A percentile compares a stretch with the other conserved stretches of the same genome.
Conservation (phyloP, 2,329 filamentous ascomycete species). For the Ceratocystis albifundus region DNA sequence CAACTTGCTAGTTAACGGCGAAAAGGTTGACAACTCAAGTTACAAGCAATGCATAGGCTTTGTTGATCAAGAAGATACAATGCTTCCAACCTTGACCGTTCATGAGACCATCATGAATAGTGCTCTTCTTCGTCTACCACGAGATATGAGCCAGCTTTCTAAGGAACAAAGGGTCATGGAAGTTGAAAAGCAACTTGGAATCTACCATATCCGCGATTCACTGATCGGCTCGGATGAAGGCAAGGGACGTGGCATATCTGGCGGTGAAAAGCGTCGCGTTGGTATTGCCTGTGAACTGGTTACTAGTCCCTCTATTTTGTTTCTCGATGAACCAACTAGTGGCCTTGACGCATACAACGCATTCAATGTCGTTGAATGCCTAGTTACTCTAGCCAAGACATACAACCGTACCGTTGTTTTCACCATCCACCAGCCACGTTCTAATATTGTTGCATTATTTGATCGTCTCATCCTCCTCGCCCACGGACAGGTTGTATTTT, state of each 20-base stretch:
- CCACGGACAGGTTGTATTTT: slow-evolving; percentile 82
- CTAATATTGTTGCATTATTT: slow-evolving; percentile 95
- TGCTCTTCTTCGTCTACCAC: slow-evolving; percentile 79
- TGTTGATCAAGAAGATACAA: slow-evolving; percentile 95
- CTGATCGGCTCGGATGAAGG: slow-evolving; percentile 94
- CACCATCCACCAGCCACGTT: slow-evolving; percentile 94
- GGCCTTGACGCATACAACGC: slow-evolving; percentile 94
- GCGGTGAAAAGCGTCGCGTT: slow-evolving; percentile 89
- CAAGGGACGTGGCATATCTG: slow-evolving; percentile 86
- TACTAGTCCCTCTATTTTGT: slow-evolving; percentile 91
- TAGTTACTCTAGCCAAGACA: slow-evolving; percentile 86
- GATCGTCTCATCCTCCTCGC: slow-evolving; percentile 87
- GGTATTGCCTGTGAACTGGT: slow-evolving; percentile 96
- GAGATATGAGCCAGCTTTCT: slow-evolving; percentile 73
- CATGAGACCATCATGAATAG: slow-evolving; percentile 96
- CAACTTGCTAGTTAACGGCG: slow-evolving; percentile 85
- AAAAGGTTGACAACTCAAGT: slow-evolving; percentile 71
- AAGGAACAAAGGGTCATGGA: slow-evolving; percentile 88
- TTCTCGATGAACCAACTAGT: slow-evolving; percentile 93
- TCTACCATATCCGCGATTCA: slow-evolving; percentile 86
- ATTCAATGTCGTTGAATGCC: slow-evolving; percentile 93
- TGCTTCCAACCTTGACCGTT: slow-evolving; percentile 89
- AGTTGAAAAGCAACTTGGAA: slow-evolving; percentile 91
- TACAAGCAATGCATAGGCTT: slow-evolving; percentile 92
- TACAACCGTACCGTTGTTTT: slow-evolving; percentile 97